Evolutionary conservation across 2,329 filamentous ascomycete species (phyloP).

Genomic region (Fusarium sp.): DNA sequence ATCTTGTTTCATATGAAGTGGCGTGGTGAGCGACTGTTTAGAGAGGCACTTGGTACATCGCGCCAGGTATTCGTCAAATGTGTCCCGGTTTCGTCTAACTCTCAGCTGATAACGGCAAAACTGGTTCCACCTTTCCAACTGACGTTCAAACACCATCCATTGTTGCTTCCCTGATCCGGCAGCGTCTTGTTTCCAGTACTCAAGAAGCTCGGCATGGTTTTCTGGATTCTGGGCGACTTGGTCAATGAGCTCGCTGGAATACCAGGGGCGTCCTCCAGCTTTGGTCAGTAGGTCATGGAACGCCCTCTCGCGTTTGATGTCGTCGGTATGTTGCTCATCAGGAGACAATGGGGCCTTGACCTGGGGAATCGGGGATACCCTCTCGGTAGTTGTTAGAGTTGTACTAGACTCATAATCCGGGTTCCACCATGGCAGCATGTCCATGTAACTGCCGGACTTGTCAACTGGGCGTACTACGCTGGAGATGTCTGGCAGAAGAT

Average conservation of each 20-base stretch:
- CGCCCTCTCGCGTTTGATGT: conserved; percentile 20
- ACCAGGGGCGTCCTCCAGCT: conserved; percentile 41
- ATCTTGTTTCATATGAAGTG: conserved; percentile 40
- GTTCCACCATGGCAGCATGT: conserved; percentile 21
- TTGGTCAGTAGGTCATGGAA: conserved; percentile 20
- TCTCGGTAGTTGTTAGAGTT: conserved; percentile 9
- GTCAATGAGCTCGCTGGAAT: conserved; percentile 22
- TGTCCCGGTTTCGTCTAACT: conserved; percentile 19
- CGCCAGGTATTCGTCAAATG: conserved; percentile 13
- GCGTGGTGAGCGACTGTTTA: conserved; percentile 10
- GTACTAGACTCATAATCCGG: conserved; percentile 9
- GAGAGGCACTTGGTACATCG: conserved; percentile 19
- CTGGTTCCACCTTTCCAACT: conserved; percentile 32
- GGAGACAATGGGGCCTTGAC: neutral
- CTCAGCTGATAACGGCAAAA: conserved; percentile 36
- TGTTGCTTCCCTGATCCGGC: neutral
- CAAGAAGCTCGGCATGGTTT: conserved; percentile 16
- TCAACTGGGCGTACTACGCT: conserved; percentile 25
- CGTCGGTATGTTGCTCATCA: conserved; percentile 12
- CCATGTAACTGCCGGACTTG: conserved; percentile 20
- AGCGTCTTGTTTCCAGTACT: conserved; percentile 31
- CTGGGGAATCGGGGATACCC: neutral
- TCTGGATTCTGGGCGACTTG: conserved; percentile 20
- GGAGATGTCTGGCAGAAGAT: conserved; percentile 27
- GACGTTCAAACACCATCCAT: conserved; percentile 37